These are phyloP conservation scores for Ceratocystis albifundus DNA, from an alignment of 2,329 filamentous ascomycete species.

Conservation along the genomic window DNA sequence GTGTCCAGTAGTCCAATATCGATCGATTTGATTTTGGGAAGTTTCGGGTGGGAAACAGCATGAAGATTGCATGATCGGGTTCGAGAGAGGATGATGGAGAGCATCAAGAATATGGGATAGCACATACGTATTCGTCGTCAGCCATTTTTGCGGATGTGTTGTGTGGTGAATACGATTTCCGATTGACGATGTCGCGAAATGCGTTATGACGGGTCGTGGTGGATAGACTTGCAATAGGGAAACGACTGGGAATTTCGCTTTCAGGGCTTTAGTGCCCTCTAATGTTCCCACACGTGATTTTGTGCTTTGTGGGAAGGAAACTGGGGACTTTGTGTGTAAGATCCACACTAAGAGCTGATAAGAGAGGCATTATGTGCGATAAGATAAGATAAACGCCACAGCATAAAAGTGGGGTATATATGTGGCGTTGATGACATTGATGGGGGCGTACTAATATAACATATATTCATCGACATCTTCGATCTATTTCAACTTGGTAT, in stretches of 20 bases:
- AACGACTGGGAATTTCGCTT: conserved; percentile 21
- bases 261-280: conserved; percentile 24
- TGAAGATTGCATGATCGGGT: neutral
- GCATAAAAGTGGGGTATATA: neutral
- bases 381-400: conserved; percentile 10
- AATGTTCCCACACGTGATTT: conserved; percentile 21
- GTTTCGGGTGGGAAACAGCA: conserved; percentile 5
- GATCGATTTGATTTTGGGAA: neutral
- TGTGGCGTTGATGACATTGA: neutral
- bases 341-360: conserved; percentile 2
- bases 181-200: conserved; percentile 23
- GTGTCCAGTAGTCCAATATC: conserved; percentile 26
- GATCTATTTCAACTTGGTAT: neutral
- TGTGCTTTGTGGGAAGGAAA: conserved; percentile 22
- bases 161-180: conserved; percentile 23
- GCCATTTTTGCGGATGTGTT: conserved; percentile 55
- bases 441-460: neutral
- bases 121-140: conserved; percentile 77
- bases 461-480: neutral
- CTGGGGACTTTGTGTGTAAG: conserved; percentile 17
- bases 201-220: conserved; percentile 23
- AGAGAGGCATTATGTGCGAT: neutral
- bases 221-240: conserved; percentile 22
- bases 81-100: conserved; percentile 11
- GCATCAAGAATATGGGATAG: conserved; percentile 21